Evolutionary conservation across 2,329 filamentous ascomycete genomes (phyloP), one percentile per base, ranked within the genome.

Genomic region (Phialemoniopsis sp.): DNA sequence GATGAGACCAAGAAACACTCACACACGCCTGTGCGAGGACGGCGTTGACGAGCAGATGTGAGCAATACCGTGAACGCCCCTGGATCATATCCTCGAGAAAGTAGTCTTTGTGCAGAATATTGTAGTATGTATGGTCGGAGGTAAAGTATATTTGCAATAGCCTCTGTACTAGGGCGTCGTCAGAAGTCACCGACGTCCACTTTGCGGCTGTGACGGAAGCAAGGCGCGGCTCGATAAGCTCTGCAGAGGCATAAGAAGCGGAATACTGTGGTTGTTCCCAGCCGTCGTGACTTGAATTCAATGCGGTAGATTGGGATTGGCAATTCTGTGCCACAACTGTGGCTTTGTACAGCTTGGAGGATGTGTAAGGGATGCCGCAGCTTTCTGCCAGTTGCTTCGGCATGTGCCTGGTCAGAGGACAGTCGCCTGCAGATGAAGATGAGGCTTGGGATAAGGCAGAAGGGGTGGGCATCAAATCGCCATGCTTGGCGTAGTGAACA

Each of bases 131-230:
- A 28, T 65, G 63, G 29, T 68, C 63, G 42, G 56, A 59, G 2
- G 53, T 52, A 38, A 72, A 82, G 63, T 87, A 90, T 36, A 86
- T 79, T 59, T 90, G 85, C 62, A 89, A 73, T 29, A 91, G 58
- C 48, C 56, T 55, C 19, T 56, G 51, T 51, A 67, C 58, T 8
- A 68, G 48, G 1, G 14, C 38, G 30, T 68, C 55, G 19, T 68
- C 56, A 6, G 45, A 38, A 30, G 54, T 57, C 4, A 66, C 57
- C 0, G 40, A 39, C 1, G 66, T 68, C 66, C 66, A 68, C 8
- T 43, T 30, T 1, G 64, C 63, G 2, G 56, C 46, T 12, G 45
- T 55, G 2, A 54, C 49, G 5, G 51, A 47, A 1, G 48, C 44
- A 3, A 69, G 48, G 2, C 44, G 47, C 3, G 60, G 57, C 3